phyloP scores from a whole-genome alignment of 2,329 filamentous ascomycete species.

The Talaromyces sp. region DNA sequence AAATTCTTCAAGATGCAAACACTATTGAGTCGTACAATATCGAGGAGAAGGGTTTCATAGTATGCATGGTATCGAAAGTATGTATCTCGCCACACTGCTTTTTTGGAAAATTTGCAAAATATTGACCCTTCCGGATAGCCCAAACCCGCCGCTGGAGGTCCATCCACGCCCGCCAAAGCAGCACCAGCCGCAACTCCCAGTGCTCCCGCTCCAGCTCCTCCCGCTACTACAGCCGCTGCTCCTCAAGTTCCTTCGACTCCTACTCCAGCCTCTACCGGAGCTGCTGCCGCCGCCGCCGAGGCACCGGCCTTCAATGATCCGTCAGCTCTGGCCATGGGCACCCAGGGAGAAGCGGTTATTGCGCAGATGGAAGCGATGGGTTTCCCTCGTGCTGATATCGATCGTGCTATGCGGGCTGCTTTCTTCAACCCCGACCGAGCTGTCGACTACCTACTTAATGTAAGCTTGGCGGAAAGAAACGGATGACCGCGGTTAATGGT shows the following conservation, averaged over 20 bases:
- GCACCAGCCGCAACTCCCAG: constrained; percentile 43
- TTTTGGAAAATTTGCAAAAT: neutral
- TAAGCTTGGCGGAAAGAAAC: constrained; percentile 47
- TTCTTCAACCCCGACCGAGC: constrained; percentile 97
- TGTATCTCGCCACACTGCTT: constrained; percentile 22
- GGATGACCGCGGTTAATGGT: neutral
- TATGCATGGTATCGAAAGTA: constrained; percentile 98
- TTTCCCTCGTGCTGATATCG: constrained; percentile 83
- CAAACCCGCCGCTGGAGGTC: constrained; percentile 54
- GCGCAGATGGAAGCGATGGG: constrained; percentile 97
- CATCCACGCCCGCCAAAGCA: constrained; percentile 41
- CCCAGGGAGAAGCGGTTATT: constrained; percentile 77
- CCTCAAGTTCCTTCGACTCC: constrained; percentile 50
- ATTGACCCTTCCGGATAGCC: constrained; percentile 53
- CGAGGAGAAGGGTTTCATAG: constrained; percentile 98
- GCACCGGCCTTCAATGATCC: constrained; percentile 62
- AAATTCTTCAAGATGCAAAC: constrained; percentile 97
- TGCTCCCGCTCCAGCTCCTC: constrained; percentile 52
- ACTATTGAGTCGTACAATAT: constrained; percentile 97
- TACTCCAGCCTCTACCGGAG: constrained; percentile 37
- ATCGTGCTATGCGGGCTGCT: constrained; percentile 90
- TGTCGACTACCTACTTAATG: constrained; percentile 89
- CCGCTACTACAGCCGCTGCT: constrained; percentile 43
- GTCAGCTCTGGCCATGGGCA: constrained; percentile 81
- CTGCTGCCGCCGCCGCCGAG: constrained; percentile 38